Percentiles rank a stretch among this genome's conserved stretches.
These are phyloP conservation scores for Blastocystis sp. DNA, from an alignment of 352 stramenopile species.

Conservation along the genomic window DNA sequence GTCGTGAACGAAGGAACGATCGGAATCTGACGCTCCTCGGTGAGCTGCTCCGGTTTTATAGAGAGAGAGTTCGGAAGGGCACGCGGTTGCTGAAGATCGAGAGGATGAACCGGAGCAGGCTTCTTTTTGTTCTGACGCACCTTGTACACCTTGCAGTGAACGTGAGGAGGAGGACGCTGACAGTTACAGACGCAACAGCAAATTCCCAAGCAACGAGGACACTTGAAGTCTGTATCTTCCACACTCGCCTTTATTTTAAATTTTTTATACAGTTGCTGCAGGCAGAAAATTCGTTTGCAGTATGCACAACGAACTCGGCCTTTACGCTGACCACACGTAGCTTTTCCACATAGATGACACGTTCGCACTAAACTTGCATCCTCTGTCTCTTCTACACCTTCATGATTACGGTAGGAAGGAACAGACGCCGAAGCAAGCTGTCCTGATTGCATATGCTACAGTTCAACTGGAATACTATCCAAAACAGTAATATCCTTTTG, in stretches of 20 bases:
- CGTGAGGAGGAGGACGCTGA: slow-evolving; percentile 33
- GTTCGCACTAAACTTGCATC: slow-evolving; percentile 8
- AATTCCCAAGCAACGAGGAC: slow-evolving; percentile 53
- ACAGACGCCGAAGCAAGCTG: not conserved
- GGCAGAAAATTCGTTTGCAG: slow-evolving; percentile 60
- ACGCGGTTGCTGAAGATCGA: not conserved
- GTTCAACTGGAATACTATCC: not conserved
- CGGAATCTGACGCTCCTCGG: not conserved
- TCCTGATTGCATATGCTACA: not conserved
- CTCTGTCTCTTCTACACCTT: not conserved
- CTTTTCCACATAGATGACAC: slow-evolving; percentile 58
- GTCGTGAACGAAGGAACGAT: not conserved
- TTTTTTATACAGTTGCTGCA: slow-evolving; percentile 59
- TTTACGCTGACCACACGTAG: slow-evolving; percentile 38
- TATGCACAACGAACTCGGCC: slow-evolving; percentile 53
- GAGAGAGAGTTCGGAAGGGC: not conserved
- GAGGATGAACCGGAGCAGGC: not conserved
- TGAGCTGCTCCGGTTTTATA: not conserved
- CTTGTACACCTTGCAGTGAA: slow-evolving; percentile 61
- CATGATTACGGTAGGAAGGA: not conserved
- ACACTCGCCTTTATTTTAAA: slow-evolving; percentile 58
- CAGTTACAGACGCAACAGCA: slow-evolving; percentile 58
- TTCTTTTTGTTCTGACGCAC: slow-evolving; percentile 57
- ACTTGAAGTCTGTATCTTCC: slow-evolving; percentile 56
- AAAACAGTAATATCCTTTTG: not conserved